phyloP scores from a whole-genome alignment of 768 basidiomycete species.

The Xerocomus spinulosus region DNA sequence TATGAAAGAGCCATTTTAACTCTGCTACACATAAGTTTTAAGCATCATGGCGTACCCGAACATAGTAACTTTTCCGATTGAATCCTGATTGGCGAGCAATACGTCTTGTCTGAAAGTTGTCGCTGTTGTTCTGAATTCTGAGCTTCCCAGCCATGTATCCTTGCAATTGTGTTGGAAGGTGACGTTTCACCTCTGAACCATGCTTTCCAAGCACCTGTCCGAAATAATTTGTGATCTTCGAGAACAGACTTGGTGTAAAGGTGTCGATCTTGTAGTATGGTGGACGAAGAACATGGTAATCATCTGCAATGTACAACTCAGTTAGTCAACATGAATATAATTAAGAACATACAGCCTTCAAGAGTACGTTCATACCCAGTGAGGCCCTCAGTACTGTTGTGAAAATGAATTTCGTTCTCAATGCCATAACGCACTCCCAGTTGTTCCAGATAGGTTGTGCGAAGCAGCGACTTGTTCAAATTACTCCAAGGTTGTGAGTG shows the following conservation, averaged over 20 bases:
- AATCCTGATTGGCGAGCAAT: background rate
- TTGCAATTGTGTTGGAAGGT: background rate
- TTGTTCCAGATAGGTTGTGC: constrained; percentile 4
- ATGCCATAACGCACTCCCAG: constrained; percentile 3
- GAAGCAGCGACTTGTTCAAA: constrained; percentile 7
- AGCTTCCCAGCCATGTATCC: background rate
- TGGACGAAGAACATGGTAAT: constrained; percentile 12
- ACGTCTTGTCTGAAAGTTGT: background rate
- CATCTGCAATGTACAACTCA: too few relatives aligned
- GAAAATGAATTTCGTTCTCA: too few relatives aligned
- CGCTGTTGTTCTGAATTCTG: background rate
- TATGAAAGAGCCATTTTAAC: too few relatives aligned
- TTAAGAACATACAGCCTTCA: too few relatives aligned
- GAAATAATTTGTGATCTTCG: background rate
- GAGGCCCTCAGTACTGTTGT: background rate
- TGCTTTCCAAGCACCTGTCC: background rate
- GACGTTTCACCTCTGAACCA: background rate
- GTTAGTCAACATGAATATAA: too few relatives aligned
- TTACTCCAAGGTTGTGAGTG: constrained; percentile 12
- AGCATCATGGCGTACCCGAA: too few relatives aligned
- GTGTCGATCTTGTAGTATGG: background rate
- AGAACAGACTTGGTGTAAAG: background rate
- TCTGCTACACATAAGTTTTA: too few relatives aligned
- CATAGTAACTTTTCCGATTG: background rate
- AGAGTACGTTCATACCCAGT: background rate